Conservation (phyloP, 352 stramenopile genomes). For the Phytophthora fragariaefolia region DNA sequence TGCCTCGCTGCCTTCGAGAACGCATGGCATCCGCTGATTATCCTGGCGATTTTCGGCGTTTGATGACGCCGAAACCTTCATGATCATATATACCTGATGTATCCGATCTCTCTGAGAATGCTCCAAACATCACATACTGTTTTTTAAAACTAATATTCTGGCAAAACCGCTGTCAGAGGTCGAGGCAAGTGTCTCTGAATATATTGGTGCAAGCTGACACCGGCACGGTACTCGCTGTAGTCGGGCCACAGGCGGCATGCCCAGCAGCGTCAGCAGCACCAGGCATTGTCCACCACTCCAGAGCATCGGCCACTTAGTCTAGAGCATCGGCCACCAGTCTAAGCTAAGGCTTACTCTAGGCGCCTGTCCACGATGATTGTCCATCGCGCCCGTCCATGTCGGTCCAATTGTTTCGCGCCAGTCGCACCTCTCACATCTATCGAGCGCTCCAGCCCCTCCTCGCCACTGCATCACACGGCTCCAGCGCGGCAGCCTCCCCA, state of each 20-base stretch:
- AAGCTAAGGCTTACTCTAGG: not conserved
- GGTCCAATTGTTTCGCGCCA: not conserved
- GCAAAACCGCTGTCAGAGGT: no score
- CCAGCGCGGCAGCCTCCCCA: not conserved
- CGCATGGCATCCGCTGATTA: not conserved
- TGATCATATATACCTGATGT: not conserved
- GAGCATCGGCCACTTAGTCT: no score
- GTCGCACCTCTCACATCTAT: not conserved
- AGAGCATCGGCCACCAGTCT: not conserved
- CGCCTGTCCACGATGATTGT: not conserved
- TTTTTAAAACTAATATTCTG: not conserved
- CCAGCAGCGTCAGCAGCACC: not conserved
- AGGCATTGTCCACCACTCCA: not conserved
- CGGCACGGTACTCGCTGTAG: not conserved
- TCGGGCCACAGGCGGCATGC: not conserved
- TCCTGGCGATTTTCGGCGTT: not conserved
- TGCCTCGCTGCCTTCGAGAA: not conserved
- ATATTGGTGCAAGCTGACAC: slow-evolving; percentile 5
- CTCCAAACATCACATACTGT: not conserved
- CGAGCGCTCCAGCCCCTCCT: not conserved
- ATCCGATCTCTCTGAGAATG: not conserved
- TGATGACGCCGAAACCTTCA: not conserved
- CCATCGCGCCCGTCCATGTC: not conserved
- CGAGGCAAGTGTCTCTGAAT: not conserved
- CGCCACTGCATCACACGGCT: not conserved